Evolutionary conservation across 2,329 filamentous ascomycete genomes (phyloP), one percentile per base, ranked within the genome.

Genomic region (Colletotrichum sp.): DNA sequence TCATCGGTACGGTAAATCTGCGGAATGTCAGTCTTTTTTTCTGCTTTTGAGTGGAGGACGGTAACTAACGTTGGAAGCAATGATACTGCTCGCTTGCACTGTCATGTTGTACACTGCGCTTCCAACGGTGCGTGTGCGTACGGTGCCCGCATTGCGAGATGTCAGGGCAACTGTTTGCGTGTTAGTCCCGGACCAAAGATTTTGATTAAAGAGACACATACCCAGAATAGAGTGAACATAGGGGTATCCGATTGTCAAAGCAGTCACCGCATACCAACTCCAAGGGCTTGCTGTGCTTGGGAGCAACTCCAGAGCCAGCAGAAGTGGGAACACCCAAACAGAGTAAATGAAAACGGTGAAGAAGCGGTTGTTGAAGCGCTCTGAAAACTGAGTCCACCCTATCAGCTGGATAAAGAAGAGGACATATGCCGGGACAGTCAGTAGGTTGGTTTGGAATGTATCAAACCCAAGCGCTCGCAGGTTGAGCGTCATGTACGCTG

Each of bases 101-200:
- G 84, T 84, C 87, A 89, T 89, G 79, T 93, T 93, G 84, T 93
- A 93, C 10, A 92, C 77, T 0, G 91, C 92, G 0, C 89, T 88
- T 1, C 90, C 89, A 13, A 94, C 90, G 1, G 92, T 91, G 4
- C 92, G 85, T 0, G 92, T 93, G 3, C 91, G 87, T 2, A 94
- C 92, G 3, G 89, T 88, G 32, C 91, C 91, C 1, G 91, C 89
- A 79, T 93, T 94, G 68, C 91, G 88, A 4, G 90, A 92, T 3
- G 89, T 92, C 82, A 91, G 90, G 0, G 88, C 90, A 0, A 93
- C 92, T 16, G 89, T 18, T 13, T 73, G 63, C 24, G 36, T 15
- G 88, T 87, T 77, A 24, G 90, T 85, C 5, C 9, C 16, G 8
- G 3, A 24, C 8, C 59, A 24, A 0, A 8, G 1, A 1, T 21